Base-by-base conservation (phyloP, 2,329 filamentous ascomycete species). In the Daldinia sp. region DNA sequence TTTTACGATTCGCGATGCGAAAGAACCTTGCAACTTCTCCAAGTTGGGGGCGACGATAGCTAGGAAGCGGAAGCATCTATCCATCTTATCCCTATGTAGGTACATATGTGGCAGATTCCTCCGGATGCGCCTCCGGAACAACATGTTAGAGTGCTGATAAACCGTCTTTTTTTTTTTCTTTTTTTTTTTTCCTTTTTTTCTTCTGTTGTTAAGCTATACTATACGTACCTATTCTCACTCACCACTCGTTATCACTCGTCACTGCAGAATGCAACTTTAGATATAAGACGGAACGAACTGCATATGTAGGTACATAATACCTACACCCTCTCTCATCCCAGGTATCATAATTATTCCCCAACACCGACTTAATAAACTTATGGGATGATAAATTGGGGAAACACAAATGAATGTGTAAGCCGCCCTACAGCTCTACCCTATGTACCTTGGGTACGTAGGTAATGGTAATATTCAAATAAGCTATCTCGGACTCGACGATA, bases 121-220 rank as follows among this genome's bases (percentile, higher is more conserved):
- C 64, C 61, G 64, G 61, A 59, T 67, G 48, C 41, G 58, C 47
- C 54, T 51, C 64, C 55, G 55, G 55, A 67, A 48, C 29, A 45
- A 57, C 35, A 51, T 62, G 23, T 32, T 30, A 35, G 50, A 21
- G 30, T 34, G 56, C 37, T 54, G 57, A 55, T 58, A 56, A 35
- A 57, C 50, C n/a, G n/a, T n/a, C n/a, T n/a, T n/a, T n/a, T n/a
- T n/a, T n/a, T n/a, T n/a, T n/a, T n/a, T n/a, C n/a, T n/a, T n/a
- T n/a, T n/a, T n/a, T n/a, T n/a, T n/a, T n/a, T n/a, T n/a, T n/a
- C n/a, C n/a, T n/a, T n/a, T n/a, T n/a, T n/a, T 13, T 15, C 15
- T 45, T 27, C 11, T 27, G 39, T 23, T 45, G 21, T 45, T 45
- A 27, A n/a, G n/a, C n/a, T 35, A 35, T 45, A 27, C 39, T 45